Evolutionary conservation across 345 rosid genomes (phyloP), one percentile per base, ranked within the genome.

Genomic region (Gossypium raimondii): DNA sequence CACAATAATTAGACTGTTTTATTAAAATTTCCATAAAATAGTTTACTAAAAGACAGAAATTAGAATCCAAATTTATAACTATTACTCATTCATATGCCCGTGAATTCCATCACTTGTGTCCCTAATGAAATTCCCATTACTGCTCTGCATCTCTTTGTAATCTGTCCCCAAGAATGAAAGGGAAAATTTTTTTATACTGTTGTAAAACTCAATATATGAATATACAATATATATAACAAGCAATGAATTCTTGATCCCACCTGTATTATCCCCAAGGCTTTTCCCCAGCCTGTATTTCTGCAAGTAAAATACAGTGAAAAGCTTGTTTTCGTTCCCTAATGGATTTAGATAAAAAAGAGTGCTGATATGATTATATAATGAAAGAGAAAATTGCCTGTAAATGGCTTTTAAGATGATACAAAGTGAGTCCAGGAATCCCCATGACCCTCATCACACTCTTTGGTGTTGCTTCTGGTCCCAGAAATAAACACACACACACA

Each of bases 351-450:
- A 11, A 20, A 41, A 57, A 59, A 65, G 73, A 44, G 66, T 34
- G 76, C 41, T 38, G 48, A 65, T 55, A 68, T 62, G 60, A 50
- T 76, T 20, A 70, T 9, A 70, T 20, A 48, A 53, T 16, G 29
- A 52, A 57, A 65, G 66, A 14, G 70, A 74, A 5, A 53, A 73
- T 66, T 79, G 84, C 98, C 90, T 92, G 98, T 79, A 95, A 84
- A 87, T 95, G 98, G 79, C 98, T 95, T 86, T 95, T 95, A 25
- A 95, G 87, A 79, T 95, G 99, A 82, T 92, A 95, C 83, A 95
- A 75, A 69, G 98, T 95, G 67, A 95, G 93, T 13, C 94, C 98
- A 79, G 95, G 85, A 82, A 93, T 85, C 44, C 82, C 98, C 94
- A 93, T 88, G 76, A 77, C 83, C 77, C 88, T 88, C 94, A 90